Percentiles rank a stretch among this genome's conserved stretches.
Evolutionary conservation across 192 early-diverging fungal genomes (phyloP).

Genomic region (Chytriomyces confervae): DNA sequence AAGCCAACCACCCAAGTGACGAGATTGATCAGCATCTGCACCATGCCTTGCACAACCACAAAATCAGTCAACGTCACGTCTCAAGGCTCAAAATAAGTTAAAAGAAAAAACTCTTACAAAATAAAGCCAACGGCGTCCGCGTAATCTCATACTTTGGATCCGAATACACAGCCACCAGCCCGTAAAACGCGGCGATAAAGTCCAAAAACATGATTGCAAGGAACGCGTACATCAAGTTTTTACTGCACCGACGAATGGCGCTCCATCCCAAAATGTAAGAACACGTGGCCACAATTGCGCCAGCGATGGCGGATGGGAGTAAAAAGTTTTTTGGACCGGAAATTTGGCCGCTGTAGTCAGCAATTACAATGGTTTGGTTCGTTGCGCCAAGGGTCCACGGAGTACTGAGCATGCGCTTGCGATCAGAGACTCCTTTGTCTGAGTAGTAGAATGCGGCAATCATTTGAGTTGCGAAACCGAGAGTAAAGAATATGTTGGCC

Average conservation of each 20-base stretch:
- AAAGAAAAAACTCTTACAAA: conserved; percentile 18
- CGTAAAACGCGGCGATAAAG: conserved; percentile 21
- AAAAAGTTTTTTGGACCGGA: conserved; percentile 8
- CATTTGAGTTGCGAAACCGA: conserved; percentile 33
- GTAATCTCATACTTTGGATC: conserved; percentile 28
- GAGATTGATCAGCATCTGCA: conserved; percentile 17
- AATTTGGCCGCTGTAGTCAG: not conserved
- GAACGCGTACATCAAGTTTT: conserved; percentile 9
- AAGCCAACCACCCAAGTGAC: conserved; percentile 24
- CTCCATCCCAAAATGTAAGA: conserved; percentile 30
- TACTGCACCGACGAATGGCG: conserved; percentile 18
- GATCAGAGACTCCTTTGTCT: conserved; percentile 18
- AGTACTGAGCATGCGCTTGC: not conserved
- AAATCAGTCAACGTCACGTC: not conserved
- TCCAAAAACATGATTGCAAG: conserved; percentile 14
- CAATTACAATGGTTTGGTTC: not conserved
- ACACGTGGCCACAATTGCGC: not conserved
- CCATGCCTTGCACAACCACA: not conserved
- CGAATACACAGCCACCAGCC: conserved; percentile 9
- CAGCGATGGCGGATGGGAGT: conserved; percentile 13
- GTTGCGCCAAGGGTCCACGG: conserved; percentile 16
- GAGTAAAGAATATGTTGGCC: conserved; percentile 35
- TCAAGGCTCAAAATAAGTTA: too few species aligned
- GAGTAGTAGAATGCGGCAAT: conserved; percentile 33
- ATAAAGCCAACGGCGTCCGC: conserved; percentile 12